These are phyloP conservation scores for Yamadazyma takamatsuzukensis DNA, from an alignment of 805 yeast genomes.

Conservation along the genomic window DNA sequence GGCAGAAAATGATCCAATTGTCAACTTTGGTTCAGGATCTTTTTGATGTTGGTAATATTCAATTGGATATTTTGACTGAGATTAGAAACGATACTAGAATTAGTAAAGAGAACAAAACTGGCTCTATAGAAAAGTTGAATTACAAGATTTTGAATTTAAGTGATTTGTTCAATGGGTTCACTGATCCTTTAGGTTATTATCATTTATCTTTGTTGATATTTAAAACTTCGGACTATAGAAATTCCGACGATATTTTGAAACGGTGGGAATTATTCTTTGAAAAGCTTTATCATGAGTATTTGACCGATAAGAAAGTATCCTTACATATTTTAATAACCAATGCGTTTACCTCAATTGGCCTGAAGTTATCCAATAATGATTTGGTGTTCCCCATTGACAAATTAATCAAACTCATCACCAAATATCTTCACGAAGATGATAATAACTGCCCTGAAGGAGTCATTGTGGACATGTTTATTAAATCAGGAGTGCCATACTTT, in stretches of 20 bases:
- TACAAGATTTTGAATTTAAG: slow-evolving; percentile 65
- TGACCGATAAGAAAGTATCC: slow-evolving; percentile 24
- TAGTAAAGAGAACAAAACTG: slow-evolving; percentile 44
- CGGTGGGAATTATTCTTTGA: slow-evolving; percentile 77
- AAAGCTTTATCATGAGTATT: slow-evolving; percentile 36
- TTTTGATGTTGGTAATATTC: slow-evolving; percentile 82
- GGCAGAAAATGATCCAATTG: slow-evolving; percentile 73
- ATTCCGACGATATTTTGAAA: slow-evolving; percentile 73
- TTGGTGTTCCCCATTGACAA: slow-evolving; percentile 76
- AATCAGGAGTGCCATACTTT: slow-evolving; percentile 61
- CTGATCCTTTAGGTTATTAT: slow-evolving; percentile 83
- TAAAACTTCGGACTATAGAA: slow-evolving; percentile 81
- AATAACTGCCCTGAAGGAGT: slow-evolving; percentile 46
- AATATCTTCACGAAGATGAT: slow-evolving; percentile 43
- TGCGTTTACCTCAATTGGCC: slow-evolving; percentile 51
- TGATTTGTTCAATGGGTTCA: slow-evolving; percentile 79
- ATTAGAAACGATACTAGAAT: slow-evolving; percentile 53
- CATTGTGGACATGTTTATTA: slow-evolving; percentile 58
- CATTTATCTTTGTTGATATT: slow-evolving; percentile 76
- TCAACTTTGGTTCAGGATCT: slow-evolving; percentile 70
- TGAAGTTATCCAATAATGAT: slow-evolving; percentile 63
- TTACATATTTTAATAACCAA: slow-evolving; percentile 36
- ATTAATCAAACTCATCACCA: slow-evolving; percentile 61
- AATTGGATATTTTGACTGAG: slow-evolving; percentile 56
- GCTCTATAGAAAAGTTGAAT: slow-evolving; percentile 53